Evolutionary conservation across 2,329 filamentous ascomycete genomes (phyloP).

Genomic region (Diaporthe amygdali): DNA sequence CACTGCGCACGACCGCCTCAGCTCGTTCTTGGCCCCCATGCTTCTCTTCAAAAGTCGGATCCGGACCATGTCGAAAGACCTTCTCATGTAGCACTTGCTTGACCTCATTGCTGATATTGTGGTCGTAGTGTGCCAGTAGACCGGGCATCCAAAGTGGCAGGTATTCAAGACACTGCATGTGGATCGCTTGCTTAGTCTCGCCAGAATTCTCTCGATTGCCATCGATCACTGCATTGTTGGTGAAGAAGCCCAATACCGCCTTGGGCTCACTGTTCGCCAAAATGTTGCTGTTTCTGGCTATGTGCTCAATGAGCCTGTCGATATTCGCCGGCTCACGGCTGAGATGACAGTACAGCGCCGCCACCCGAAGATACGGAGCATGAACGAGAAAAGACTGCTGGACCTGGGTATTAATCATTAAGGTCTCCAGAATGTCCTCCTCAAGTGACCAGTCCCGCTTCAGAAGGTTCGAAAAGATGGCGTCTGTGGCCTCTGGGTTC

Average conservation of each 20-base stretch:
- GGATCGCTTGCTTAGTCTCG: conserved; percentile 34
- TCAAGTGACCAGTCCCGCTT: conserved; percentile 57
- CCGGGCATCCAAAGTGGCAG: conserved; percentile 57
- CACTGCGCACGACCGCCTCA: conserved; percentile 40
- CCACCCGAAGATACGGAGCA: conserved; percentile 63
- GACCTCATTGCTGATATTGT: conserved; percentile 45
- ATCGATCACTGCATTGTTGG: conserved; percentile 36
- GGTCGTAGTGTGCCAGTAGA: conserved; percentile 53
- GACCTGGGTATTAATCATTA: conserved; percentile 60
- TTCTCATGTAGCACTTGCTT: conserved; percentile 49
- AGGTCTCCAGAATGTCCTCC: conserved; percentile 53
- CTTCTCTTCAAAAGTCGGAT: conserved; percentile 34
- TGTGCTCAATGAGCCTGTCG: conserved; percentile 46
- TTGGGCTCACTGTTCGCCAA: conserved; percentile 54
- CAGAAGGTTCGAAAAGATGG: conserved; percentile 64
- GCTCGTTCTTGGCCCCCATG: conserved; percentile 38
- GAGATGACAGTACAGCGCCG: conserved; percentile 56
- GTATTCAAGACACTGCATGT: conserved; percentile 36
- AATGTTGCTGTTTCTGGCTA: conserved; percentile 47
- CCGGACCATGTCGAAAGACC: conserved; percentile 45
- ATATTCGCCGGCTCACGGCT: conserved; percentile 42
- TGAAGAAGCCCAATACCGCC: conserved; percentile 53
- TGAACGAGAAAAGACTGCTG: conserved; percentile 52
- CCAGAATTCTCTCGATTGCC: conserved; percentile 35
- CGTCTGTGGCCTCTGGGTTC: conserved; percentile 54